Evolutionary conservation across 495 filamentous ascomycete genomes (phyloP).

Genomic region (Penicillium herquei): DNA sequence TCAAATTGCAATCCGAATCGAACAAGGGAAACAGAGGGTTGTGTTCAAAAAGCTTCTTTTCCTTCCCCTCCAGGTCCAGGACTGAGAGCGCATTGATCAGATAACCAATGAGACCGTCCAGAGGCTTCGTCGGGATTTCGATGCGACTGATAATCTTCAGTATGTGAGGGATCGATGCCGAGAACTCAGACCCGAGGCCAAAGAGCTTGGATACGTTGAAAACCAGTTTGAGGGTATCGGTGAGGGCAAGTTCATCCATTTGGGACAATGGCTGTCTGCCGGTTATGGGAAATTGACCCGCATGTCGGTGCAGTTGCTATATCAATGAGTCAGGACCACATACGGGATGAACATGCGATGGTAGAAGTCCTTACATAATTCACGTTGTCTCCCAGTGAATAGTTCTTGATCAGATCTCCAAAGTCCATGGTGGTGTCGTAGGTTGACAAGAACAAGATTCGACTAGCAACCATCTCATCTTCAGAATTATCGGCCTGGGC

Average conservation of each 20-base stretch:
- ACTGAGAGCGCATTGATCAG: conserved; percentile 81
- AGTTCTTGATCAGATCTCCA: conserved; percentile 62
- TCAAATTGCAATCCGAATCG: conserved; percentile 59
- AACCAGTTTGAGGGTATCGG: conserved; percentile 80
- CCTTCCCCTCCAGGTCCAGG: conserved; percentile 61
- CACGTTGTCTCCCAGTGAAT: conserved; percentile 69
- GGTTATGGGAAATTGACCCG: conserved; percentile 54
- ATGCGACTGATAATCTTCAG: conserved; percentile 66
- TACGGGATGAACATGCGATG: neutral
- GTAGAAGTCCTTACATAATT: conserved; percentile 43
- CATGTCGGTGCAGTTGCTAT: conserved; percentile 68
- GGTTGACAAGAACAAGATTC: conserved; percentile 83
- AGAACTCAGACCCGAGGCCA: conserved; percentile 57
- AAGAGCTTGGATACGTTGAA: conserved; percentile 83
- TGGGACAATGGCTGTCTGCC: conserved; percentile 45
- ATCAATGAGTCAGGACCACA: conserved; percentile 14
- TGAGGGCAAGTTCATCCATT: conserved; percentile 76
- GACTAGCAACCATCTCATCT: conserved; percentile 82
- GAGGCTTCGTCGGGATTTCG: conserved; percentile 53
- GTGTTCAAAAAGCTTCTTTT: conserved; percentile 37
- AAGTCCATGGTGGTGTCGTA: conserved; percentile 76
- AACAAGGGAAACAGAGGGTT: conserved; percentile 64
- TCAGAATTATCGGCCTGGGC: conserved; percentile 67
- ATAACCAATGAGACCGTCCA: conserved; percentile 59
- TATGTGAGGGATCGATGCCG: conserved; percentile 65